These are phyloP conservation scores for Geotrichum cucujoidarum DNA, from an alignment of 1,139 yeast genomes.

Conservation along the genomic window DNA sequence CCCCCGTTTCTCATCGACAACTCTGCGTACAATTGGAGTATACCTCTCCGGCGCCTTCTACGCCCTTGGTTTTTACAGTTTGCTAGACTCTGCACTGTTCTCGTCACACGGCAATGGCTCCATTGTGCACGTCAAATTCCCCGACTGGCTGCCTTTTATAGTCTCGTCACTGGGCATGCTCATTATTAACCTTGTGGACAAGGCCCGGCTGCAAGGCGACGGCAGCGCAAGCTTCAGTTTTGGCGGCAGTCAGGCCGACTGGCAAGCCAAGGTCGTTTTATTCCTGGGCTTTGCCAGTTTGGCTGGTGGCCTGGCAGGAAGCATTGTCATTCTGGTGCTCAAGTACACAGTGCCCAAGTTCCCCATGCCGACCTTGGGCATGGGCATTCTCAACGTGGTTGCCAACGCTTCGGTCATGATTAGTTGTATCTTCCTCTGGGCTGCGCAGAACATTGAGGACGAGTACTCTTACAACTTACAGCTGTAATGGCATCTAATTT, in stretches of 20 bases:
- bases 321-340: conserved; percentile 78
- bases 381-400: conserved; percentile 88
- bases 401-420: conserved; percentile 77
- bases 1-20: conserved; percentile 50
- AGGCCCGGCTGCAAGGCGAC: conserved; percentile 63
- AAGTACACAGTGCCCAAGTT: conserved; percentile 77
- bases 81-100: conserved; percentile 83
- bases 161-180: conserved; percentile 89
- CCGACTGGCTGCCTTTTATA: conserved; percentile 90
- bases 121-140: conserved; percentile 74
- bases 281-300: conserved; percentile 87
- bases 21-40: conserved; percentile 69
- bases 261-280: conserved; percentile 89
- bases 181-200: conserved; percentile 87
- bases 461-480: conserved; percentile 91
- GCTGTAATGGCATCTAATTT: conserved; percentile 40
- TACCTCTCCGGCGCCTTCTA: conserved; percentile 71
- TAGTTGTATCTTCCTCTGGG: conserved; percentile 84
- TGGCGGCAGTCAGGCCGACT: conserved; percentile 56
- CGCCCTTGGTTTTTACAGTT: conserved; percentile 84
- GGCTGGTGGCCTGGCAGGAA: conserved; percentile 94
- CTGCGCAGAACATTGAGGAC: conserved; percentile 91
- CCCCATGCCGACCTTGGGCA: conserved; percentile 80
- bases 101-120: conserved; percentile 84
- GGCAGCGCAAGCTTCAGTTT: conserved; percentile 47